Conservation (phyloP, 495 filamentous ascomycete species). For the Ramalina peruviana region DNA sequence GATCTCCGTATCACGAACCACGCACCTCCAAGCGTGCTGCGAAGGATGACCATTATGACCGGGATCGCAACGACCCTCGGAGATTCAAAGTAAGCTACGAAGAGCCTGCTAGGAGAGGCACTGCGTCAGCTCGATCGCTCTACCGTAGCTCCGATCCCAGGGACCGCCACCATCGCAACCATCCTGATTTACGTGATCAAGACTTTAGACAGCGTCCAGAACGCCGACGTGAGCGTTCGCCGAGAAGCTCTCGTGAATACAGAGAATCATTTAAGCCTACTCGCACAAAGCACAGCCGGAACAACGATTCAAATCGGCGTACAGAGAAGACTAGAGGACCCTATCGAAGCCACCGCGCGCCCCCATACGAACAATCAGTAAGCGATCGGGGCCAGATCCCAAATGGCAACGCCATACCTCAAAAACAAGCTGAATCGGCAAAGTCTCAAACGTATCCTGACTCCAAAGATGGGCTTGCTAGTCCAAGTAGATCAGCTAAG, state of each 20-base stretch:
- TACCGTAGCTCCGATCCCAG: slow-evolving; percentile 57
- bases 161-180: slow-evolving; percentile 33
- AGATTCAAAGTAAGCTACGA: slow-evolving; percentile 51
- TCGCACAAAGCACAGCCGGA: neutral
- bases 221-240: neutral
- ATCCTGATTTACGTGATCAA: slow-evolving; percentile 39
- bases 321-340: slow-evolving; percentile 1
- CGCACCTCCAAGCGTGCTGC: slow-evolving; percentile 56
- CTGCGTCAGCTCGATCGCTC: slow-evolving; percentile 30
- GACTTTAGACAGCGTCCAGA: slow-evolving; percentile 8
- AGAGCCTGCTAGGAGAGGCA: slow-evolving; percentile 26
- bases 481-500: slow-evolving; percentile 21
- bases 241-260: slow-evolving; percentile 32
- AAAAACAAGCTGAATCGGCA: slow-evolving; percentile 53
- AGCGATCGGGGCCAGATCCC: slow-evolving; percentile 48
- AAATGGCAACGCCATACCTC: slow-evolving; percentile 40
- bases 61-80: slow-evolving; percentile 37
- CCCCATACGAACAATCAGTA: slow-evolving; percentile 48
- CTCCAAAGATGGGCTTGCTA: slow-evolving; percentile 11
- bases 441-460: slow-evolving; percentile 41
- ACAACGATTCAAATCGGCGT: neutral
- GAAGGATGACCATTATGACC: slow-evolving; percentile 47
- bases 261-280: slow-evolving; percentile 21
- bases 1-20: slow-evolving; percentile 25
- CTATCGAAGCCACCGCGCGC: slow-evolving; percentile 19